phyloP scores from a whole-genome alignment of 139 green algal genomes.

The Tetraselmis chui region DNA sequence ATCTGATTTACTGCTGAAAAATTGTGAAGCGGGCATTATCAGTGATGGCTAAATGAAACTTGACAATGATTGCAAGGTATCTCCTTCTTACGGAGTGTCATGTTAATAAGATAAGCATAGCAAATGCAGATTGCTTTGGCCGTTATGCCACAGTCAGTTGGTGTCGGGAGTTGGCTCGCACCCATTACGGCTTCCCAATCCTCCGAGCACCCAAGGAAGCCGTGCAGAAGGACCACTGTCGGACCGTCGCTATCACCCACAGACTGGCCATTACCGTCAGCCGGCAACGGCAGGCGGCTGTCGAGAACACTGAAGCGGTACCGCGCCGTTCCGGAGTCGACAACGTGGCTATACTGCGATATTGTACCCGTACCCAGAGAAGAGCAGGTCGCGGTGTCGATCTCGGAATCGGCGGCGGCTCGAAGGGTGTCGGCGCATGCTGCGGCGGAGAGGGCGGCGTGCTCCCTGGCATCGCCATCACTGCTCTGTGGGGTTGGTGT shows the following conservation, averaged over 20 bases:
- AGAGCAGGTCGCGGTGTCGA: too few species aligned
- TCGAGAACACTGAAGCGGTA: slow-evolving; percentile 21
- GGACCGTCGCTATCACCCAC: not conserved
- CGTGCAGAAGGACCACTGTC: slow-evolving; percentile 71
- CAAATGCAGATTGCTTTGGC: too few species aligned
- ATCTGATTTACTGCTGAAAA: too few species aligned
- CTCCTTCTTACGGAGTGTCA: too few species aligned
- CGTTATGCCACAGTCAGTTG: too few species aligned
- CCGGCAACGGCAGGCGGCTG: not conserved
- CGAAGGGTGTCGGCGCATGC: not conserved
- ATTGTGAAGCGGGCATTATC: too few species aligned
- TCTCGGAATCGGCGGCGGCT: too few species aligned
- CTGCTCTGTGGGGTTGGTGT: not conserved
- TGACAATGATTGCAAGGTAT: too few species aligned
- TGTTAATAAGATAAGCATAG: too few species aligned
- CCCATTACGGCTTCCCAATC: slow-evolving; percentile 69
- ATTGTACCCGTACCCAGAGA: too few species aligned
- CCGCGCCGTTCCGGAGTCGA: not conserved
- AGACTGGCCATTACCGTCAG: not conserved
- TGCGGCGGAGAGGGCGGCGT: not conserved
- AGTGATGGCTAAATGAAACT: too few species aligned
- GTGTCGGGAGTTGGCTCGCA: slow-evolving; percentile 1
- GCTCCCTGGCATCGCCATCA: not conserved
- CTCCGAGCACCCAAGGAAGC: slow-evolving; percentile 61
- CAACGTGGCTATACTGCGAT: not conserved